These are phyloP conservation scores for Lachnellula hyalina DNA, from an alignment of 2,329 filamentous ascomycete genomes.

Conservation along the genomic window DNA sequence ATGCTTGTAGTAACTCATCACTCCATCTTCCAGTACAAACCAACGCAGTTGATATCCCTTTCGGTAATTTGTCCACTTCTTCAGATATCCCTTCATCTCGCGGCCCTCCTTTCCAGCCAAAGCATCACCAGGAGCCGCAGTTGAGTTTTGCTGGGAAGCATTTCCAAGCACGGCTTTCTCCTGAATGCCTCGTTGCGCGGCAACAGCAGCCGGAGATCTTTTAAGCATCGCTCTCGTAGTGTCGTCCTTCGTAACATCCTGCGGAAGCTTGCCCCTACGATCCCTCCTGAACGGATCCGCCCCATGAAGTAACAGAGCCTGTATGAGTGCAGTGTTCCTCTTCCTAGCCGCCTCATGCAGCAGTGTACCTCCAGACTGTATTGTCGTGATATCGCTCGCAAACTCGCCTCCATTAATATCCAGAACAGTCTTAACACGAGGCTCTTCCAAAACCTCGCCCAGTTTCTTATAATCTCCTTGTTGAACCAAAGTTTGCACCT, in stretches of 20 bases:
- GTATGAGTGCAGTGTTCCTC: conserved; percentile 80
- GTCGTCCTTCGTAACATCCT: conserved; percentile 95
- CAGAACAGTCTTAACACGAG: conserved; percentile 75
- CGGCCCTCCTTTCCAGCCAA: conserved; percentile 77
- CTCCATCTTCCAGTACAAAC: conserved; percentile 97
- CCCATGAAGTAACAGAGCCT: conserved; percentile 85
- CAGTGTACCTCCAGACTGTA: conserved; percentile 81
- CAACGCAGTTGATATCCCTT: conserved; percentile 94
- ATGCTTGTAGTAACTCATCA: conserved; percentile 98
- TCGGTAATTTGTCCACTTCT: conserved; percentile 99
- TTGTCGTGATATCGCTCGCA: conserved; percentile 70
- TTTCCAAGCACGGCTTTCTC: conserved; percentile 93
- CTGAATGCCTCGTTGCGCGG: conserved; percentile 90
- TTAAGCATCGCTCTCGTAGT: conserved; percentile 83
- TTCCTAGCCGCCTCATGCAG: conserved; percentile 89
- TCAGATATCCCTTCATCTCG: conserved; percentile 97
- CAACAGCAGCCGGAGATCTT: conserved; percentile 87
- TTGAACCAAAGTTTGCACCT: conserved; percentile 74
- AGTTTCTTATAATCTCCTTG: conserved; percentile 70
- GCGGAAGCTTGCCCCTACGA: conserved; percentile 89
- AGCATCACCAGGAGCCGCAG: conserved; percentile 51
- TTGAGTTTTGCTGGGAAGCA: conserved; percentile 47
- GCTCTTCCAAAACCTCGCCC: conserved; percentile 76
- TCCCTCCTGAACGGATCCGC: conserved; percentile 95
- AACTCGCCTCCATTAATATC: conserved; percentile 93